phyloP scores from a whole-genome alignment of 805 yeast species.

The Spathaspora arborariae region DNA sequence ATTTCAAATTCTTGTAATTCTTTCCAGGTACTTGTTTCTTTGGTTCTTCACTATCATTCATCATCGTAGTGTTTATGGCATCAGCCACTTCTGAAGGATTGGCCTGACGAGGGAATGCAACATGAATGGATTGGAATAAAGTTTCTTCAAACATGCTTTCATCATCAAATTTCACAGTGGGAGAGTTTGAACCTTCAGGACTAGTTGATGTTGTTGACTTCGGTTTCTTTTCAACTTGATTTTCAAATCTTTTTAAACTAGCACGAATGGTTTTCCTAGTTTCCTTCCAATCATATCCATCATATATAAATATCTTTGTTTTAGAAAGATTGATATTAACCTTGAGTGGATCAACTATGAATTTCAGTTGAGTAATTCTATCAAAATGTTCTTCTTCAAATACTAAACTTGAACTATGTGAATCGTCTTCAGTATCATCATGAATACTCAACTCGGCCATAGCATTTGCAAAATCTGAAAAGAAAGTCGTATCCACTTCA shows the following conservation, averaged over 20 bases:
- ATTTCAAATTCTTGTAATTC: constrained; percentile 42
- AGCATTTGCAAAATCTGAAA: constrained; percentile 7
- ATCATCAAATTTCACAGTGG: constrained; percentile 7
- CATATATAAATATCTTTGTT: constrained; percentile 53
- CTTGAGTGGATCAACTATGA: constrained; percentile 19
- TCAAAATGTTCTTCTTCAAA: constrained; percentile 28
- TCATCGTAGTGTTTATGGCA: constrained; percentile 46
- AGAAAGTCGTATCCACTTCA: constrained; percentile 37
- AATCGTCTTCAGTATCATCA: constrained; percentile 7
- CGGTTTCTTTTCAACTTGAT: constrained; percentile 32
- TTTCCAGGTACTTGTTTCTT: constrained; percentile 27
- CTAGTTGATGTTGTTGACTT: constrained; percentile 7
- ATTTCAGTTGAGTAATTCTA: not conserved
- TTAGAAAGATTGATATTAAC: constrained; percentile 35
- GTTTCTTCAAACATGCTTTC: constrained; percentile 49
- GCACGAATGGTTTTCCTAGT: constrained; percentile 64
- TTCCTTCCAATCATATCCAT: constrained; percentile 90
- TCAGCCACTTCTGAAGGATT: constrained; percentile 46
- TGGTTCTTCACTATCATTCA: constrained; percentile 9
- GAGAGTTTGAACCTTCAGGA: not conserved
- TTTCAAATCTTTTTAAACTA: constrained; percentile 64
- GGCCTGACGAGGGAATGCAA: constrained; percentile 50
- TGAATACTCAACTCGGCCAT: constrained; percentile 3
- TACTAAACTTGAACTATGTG: constrained; percentile 3
- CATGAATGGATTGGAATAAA: constrained; percentile 75